Evolutionary conservation across 148 eudicot genomes (phyloP).

Genomic region (Persicaria tinctoria): DNA sequence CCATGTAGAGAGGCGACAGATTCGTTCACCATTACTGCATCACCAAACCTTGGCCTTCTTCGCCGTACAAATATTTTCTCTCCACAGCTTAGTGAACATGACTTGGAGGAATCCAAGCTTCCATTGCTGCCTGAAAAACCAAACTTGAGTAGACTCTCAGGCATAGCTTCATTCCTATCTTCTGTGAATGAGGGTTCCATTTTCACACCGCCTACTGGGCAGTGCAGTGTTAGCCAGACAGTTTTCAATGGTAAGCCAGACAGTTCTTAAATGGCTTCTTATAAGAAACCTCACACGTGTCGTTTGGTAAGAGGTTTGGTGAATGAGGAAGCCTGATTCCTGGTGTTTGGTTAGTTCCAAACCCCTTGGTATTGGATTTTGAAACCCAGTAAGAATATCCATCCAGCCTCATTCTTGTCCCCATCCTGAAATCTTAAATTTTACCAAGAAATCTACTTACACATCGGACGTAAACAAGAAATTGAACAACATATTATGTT

Average conservation of each 20-base stretch:
- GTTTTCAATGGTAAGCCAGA: conserved; percentile 38
- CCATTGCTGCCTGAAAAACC: conserved; percentile 42
- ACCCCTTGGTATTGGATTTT: too few species aligned
- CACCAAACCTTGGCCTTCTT: conserved; percentile 47
- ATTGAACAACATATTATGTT: too few species aligned
- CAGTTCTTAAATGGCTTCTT: neutral
- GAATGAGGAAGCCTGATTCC: neutral
- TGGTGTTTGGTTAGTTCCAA: too few species aligned
- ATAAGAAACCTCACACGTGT: neutral
- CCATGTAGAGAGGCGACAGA: conserved; percentile 58
- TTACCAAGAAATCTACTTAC: too few species aligned
- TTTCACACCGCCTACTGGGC: conserved; percentile 28
- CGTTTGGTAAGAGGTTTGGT: neutral
- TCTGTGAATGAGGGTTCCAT: conserved; percentile 22
- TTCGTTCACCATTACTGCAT: conserved; percentile 54
- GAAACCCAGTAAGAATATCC: too few species aligned
- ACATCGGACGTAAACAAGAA: too few species aligned
- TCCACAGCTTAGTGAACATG: conserved; percentile 25
- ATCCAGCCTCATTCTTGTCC: too few species aligned
- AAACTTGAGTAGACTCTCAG: conserved; percentile 23
- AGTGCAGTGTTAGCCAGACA: conserved; percentile 52
- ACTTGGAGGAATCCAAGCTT: conserved; percentile 26
- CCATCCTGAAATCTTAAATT: too few species aligned
- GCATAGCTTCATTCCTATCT: conserved; percentile 27
- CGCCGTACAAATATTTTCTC: conserved; percentile 26